Evolutionary conservation across 2,329 filamentous ascomycete species (phyloP).

Genomic region (Septoria petroselini): DNA sequence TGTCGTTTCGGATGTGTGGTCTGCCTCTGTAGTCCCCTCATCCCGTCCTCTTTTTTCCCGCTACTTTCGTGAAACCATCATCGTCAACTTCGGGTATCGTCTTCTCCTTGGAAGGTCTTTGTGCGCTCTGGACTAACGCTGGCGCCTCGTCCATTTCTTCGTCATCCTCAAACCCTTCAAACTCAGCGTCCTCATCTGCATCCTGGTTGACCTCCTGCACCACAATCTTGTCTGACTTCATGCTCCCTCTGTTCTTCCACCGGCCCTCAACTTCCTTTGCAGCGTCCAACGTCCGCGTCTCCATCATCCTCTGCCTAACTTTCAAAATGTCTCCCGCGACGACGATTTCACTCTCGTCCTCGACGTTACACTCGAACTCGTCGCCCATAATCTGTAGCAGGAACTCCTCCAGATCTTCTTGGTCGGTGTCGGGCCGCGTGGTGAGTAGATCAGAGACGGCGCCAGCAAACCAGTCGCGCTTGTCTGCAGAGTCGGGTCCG

Average conservation of each 20-base stretch:
- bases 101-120: conserved; percentile 51
- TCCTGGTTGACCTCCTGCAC: conserved; percentile 60
- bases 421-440: conserved; percentile 60
- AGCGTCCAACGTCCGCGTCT: conserved; percentile 73
- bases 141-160: conserved; percentile 59
- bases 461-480: conserved; percentile 95
- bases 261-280: conserved; percentile 74
- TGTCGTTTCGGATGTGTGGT: background rate
- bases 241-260: conserved; percentile 65
- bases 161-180: conserved; percentile 51
- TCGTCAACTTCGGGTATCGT: conserved; percentile 53
- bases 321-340: conserved; percentile 71
- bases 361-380: conserved; percentile 89
- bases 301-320: conserved; percentile 62
- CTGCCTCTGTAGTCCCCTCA: background rate
- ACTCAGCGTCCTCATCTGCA: conserved; percentile 49
- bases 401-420: conserved; percentile 10
- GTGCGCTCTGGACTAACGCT: conserved; percentile 55
- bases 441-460: conserved; percentile 77
- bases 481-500: conserved; percentile 75
- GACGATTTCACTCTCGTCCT: conserved; percentile 78
- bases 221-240: conserved; percentile 54
- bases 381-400: conserved; percentile 40
- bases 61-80: conserved; percentile 42
- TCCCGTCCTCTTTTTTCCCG: conserved; percentile 38